Conservation (phyloP, 179 eudicot species). For the Patellifolia procumbens region DNA sequence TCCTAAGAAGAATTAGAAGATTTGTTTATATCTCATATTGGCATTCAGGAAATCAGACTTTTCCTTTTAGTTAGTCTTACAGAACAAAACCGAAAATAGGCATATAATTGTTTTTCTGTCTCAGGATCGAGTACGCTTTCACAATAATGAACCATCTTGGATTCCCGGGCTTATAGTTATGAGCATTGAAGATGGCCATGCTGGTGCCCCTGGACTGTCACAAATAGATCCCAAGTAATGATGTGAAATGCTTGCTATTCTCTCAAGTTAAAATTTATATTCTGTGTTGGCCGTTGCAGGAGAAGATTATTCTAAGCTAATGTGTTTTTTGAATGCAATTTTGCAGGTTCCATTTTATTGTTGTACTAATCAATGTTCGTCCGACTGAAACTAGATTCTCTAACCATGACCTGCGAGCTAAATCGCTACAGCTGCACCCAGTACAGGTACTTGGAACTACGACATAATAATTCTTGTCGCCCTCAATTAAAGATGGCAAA, state of each 20-base stretch:
- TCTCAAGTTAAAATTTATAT: background rate
- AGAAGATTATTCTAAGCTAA: background rate
- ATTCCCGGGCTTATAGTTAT: slow-evolving; percentile 83
- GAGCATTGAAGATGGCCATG: slow-evolving; percentile 93
- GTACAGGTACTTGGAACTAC: slow-evolving; percentile 53
- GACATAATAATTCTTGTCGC: slow-evolving; percentile 1
- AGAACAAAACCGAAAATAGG: background rate
- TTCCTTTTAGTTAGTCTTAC: background rate
- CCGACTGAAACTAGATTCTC: slow-evolving; percentile 56
- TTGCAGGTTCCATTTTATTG: slow-evolving; percentile 63
- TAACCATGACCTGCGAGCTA: slow-evolving; percentile 48
- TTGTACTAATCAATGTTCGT: slow-evolving; percentile 64
- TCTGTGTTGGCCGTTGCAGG: background rate
- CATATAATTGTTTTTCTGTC: slow-evolving; percentile 12
- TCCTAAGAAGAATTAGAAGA: background rate
- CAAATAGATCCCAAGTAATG: slow-evolving; percentile 77
- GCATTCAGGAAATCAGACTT: slow-evolving; percentile 3
- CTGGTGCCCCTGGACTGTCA: slow-evolving; percentile 59
- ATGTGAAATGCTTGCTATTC: slow-evolving; percentile 1
- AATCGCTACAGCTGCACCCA: slow-evolving; percentile 69
- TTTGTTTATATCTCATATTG: background rate
- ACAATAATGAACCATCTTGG: slow-evolving; percentile 76
- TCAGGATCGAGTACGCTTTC: slow-evolving; percentile 83
- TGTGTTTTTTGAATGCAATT: background rate
- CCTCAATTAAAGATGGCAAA: too few relatives aligned